Evolutionary conservation across 108 stramenopile genomes (phyloP), one percentile per base, ranked within the genome.

Genomic region (Nitzschia sp.): DNA sequence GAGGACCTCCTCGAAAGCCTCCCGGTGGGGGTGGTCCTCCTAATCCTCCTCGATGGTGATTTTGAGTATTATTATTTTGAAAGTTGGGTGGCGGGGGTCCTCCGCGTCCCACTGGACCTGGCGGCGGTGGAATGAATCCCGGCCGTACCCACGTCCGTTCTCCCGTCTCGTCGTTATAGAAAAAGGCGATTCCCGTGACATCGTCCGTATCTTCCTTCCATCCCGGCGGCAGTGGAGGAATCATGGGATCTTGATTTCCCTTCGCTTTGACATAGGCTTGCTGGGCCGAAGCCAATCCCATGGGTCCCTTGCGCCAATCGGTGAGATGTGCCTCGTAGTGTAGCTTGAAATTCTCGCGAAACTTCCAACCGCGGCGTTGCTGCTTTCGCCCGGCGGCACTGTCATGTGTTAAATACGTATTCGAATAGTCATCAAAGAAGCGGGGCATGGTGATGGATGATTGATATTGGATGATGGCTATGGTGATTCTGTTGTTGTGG

Each of bases 391-490:
- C 94, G 8, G 94, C 94, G 5, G 91, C 85, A 66, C 80, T 82
- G 69, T 95, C 94, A 65, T 95, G 94, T 5, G 94, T 95, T 63
- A 95, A 75, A 69, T 91, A 95, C 23, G 90, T 90, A 71, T 89
- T 91, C 66, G 85, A 87, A 61, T 95, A 95, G 68, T 95, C 94
- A 73, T 95, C 94, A 77, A 91, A 95, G 80, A 95, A 95, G 16
- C 94, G 84, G 27, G 94, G 94, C 94, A 95, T 95, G 45, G 22
- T 72, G n/a, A n/a, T n/a, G n/a, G n/a, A n/a, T n/a, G n/a, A n/a
- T n/a, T n/a, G n/a, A n/a, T n/a, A n/a, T n/a, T n/a, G n/a, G n/a
- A n/a, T n/a, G n/a, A n/a, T n/a, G n/a, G n/a, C n/a, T n/a, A n/a
- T n/a, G n/a, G n/a, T n/a, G n/a, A n/a, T n/a, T n/a, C n/a, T n/a